Base-by-base conservation (phyloP, 345 rosid genomes). In the Populus pruinosa region DNA sequence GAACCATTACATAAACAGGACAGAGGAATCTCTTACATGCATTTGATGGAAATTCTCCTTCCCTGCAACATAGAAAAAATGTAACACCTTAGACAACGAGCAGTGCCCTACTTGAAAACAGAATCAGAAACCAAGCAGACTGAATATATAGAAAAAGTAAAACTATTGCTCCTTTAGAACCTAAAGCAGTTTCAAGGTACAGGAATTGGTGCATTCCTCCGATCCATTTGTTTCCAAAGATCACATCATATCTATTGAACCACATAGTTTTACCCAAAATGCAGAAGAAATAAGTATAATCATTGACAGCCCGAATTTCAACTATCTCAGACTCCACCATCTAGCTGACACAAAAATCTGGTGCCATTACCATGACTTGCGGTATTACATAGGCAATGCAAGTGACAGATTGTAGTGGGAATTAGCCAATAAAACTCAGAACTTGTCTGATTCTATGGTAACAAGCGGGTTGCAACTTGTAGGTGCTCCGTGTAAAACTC, bases 1-100 rank as follows among this genome's bases (percentile, higher is more conserved):
- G 67, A 63, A 79, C 20, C 79, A 76, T n/a, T 69, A 67, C 12
- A 62, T 44, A 77, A 69, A 78, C 44, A 77, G 77, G n/a, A 79
- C 64, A 55, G 59, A 77, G 63, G 14, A 63, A 66, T 81, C 67
- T 53, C 94, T 92, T 92, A 96, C 99, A 96, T 82, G 97, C 81
- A 77, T 85, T 85, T 25, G 96, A 76, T 23, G 93, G 79, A 82
- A 93, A 91, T 69, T 93, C 99, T 35, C 87, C 96, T 79, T 96
- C 97, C 83, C 99, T 96, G 90, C 76, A 81, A 83, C 53, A 68
- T 67, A 71, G 20, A 10, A 66, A 23, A 79, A 55, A 55, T 33
- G 14, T 44, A 69, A 62, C 21, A 33, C 56, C 66, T 77, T 12
- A 76, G 63, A 47, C 12, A 53, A 63, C 63, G 27, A 2, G 14